Evolutionary conservation across 108 stramenopile species (phyloP), one percentile per base, ranked within the genome.

Genomic region (Cyclotella distinguenda): DNA sequence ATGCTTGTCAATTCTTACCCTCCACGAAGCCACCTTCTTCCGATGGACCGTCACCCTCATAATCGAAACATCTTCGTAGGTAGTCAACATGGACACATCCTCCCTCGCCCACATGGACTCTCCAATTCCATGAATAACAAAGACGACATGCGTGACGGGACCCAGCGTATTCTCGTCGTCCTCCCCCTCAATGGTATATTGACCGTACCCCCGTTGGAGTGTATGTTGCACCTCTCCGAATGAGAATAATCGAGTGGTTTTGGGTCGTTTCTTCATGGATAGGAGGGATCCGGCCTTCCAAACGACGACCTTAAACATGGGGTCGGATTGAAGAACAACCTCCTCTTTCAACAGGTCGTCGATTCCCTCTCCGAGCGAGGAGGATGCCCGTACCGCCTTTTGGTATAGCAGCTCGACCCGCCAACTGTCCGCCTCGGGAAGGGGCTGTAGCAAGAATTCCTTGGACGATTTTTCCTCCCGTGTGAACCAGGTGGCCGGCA

Each of bases 111-210:
- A 95, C 74, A 87, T 77, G 61, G 85, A 78, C 42, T 96, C 90
- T 4, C 95, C 95, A 64, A 96, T 91, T 11, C 95, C 95, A 64
- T 96, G 95, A 15, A 96, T 80, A 4, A 94, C 89, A 70, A 94
- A 96, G 22, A 91, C 56, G 8, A 88, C 75, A 69, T 96, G 90
- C 7, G 65, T 65, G 12, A 86, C 70, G 22, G 84, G 87, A 8
- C 86, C 88, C 48, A 93, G 55, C 16, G 67, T 32, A 52, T 60
- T 74, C 48, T 95, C 94, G 7, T 93, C 84, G 18, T 93, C 85
- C 64, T 89, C 89, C 23, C 90, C 93, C 47, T 87, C 87, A 5
- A 83, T 54, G 22, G 40, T 45, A 57, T 84, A 85, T 19, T 35
- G 44, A 10, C 80, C 86, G 51, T 90, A 90, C 0, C 93, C 93